phyloP scores from a whole-genome alignment of 805 yeast species.

The Barnettozyma sp. region DNA sequence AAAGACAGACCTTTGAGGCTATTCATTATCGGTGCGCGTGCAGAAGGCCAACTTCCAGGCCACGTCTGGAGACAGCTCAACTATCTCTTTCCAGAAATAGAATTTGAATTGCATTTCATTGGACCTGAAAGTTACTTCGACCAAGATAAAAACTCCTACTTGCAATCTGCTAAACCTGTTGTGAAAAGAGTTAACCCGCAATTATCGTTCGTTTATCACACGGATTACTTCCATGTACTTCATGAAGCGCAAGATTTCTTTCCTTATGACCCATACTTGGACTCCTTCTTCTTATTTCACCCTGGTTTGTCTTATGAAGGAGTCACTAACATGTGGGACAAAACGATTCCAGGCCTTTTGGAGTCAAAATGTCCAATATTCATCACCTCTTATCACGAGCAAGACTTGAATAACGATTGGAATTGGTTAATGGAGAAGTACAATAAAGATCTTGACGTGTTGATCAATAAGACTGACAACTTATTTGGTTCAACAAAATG shows the following conservation, averaged over 20 bases:
- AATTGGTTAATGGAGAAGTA: constrained; percentile 61
- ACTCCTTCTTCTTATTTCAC: constrained; percentile 88
- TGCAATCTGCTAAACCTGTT: constrained; percentile 55
- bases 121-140: constrained; percentile 91
- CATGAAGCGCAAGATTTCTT: constrained; percentile 91
- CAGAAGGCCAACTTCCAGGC: constrained; percentile 89
- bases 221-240: constrained; percentile 84
- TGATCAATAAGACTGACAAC: constrained; percentile 70
- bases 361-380: constrained; percentile 92
- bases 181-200: constrained; percentile 68
- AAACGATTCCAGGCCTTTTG: constrained; percentile 75
- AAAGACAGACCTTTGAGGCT: constrained; percentile 86
- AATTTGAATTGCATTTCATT: constrained; percentile 82
- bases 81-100: constrained; percentile 73
- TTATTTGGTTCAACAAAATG: constrained; percentile 82
- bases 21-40: constrained; percentile 84
- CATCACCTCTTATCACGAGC: constrained; percentile 81
- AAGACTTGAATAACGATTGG: constrained; percentile 65
- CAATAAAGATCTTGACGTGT: constrained; percentile 69
- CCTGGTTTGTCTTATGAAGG: constrained; percentile 90
- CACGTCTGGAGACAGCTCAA: constrained; percentile 94
- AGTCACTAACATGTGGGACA: constrained; percentile 71
- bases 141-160: constrained; percentile 55
- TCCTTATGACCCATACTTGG: constrained; percentile 97
- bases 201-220: constrained; percentile 71